Conservation (phyloP, 371 early-diverging fungal species). For the Funneliformis caledonium region DNA sequence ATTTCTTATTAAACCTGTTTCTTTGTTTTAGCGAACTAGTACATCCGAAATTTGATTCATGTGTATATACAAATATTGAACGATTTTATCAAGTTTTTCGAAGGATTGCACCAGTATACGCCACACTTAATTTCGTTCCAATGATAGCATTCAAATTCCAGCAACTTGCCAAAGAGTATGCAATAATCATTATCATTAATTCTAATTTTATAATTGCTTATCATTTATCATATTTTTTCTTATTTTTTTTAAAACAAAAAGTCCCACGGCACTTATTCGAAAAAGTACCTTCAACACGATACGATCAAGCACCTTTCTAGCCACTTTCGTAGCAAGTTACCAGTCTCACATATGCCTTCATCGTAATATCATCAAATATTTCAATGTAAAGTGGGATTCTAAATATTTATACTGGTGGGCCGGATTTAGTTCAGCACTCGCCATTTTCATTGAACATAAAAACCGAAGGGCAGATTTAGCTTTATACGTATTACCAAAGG, state of each 20-base stretch:
- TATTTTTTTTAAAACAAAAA: conserved; percentile 36
- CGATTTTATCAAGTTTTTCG: conserved; percentile 61
- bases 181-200: conserved; percentile 21
- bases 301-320: conserved; percentile 66
- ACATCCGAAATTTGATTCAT: conserved; percentile 68
- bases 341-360: conserved; percentile 67
- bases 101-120: conserved; percentile 68
- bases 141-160: conserved; percentile 62
- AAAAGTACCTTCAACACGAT: conserved; percentile 60
- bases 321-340: conserved; percentile 62
- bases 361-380: conserved; percentile 56
- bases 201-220: not conserved
- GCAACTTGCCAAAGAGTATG: conserved; percentile 63
- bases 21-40: conserved; percentile 1
- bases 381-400: conserved; percentile 48
- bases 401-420: conserved; percentile 68
- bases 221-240: not conserved
- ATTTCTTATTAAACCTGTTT: not conserved
- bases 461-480: conserved; percentile 70
- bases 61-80: conserved; percentile 53
- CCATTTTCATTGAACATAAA: conserved; percentile 75
- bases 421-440: conserved; percentile 58
- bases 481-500: conserved; percentile 71
- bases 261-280: conserved; percentile 55
- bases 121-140: conserved; percentile 75